These are phyloP conservation scores for Coemansia sp. DNA, from an alignment of 192 early-diverging fungal species.

Conservation along the genomic window DNA sequence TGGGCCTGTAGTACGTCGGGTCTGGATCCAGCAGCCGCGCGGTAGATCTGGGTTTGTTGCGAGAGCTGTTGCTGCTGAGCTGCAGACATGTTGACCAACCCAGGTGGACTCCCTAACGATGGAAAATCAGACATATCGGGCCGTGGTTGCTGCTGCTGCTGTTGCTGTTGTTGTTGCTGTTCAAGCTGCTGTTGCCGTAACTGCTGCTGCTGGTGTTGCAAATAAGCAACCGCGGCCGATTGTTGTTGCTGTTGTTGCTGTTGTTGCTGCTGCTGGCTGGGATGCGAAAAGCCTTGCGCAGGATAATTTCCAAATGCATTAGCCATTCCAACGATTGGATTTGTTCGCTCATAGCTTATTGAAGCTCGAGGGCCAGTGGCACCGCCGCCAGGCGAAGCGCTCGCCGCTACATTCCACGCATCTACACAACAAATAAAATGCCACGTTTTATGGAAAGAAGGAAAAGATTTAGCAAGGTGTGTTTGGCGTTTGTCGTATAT, in stretches of 20 bases:
- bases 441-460: neutral
- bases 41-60: constrained; percentile 30
- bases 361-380: constrained; percentile 25
- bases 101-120: constrained; percentile 46
- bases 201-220: constrained; percentile 7
- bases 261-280: constrained; percentile 15
- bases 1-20: constrained; percentile 17
- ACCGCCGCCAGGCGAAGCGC: constrained; percentile 14
- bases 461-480: neutral
- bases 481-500: neutral
- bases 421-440: constrained; percentile 19
- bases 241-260: constrained; percentile 10
- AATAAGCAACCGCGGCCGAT: constrained; percentile 2
- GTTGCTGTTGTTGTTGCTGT: constrained; percentile 32
- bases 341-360: constrained; percentile 39
- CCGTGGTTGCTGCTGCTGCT: constrained; percentile 30
- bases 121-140: constrained; percentile 53
- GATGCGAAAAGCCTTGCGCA: constrained; percentile 33
- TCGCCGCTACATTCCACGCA: constrained; percentile 32
- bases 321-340: constrained; percentile 11
- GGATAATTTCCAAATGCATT: constrained; percentile 33
- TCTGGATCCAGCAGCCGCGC: constrained; percentile 32
- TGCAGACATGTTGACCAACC: constrained; percentile 19
- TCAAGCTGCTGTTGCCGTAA: constrained; percentile 9
- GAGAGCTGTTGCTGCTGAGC: constrained; percentile 24